phyloP scores from a whole-genome alignment of 1,284 basidiomycete genomes.

The Microbotryum intermedium region DNA sequence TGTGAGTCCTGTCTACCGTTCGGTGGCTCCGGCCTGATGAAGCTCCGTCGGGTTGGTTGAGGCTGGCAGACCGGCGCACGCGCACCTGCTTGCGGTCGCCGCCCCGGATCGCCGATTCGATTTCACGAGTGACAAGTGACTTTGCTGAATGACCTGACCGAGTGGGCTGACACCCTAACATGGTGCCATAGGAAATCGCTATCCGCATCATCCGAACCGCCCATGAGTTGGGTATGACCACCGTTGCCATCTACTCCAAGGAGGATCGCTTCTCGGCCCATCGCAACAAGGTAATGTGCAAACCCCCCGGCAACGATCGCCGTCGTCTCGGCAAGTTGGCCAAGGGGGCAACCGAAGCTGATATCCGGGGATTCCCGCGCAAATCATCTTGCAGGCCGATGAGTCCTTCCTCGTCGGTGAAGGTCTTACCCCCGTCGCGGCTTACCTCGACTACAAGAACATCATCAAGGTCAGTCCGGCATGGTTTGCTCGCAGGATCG shows the following conservation, averaged over 20 bases:
- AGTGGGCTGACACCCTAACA: constrained; percentile 1
- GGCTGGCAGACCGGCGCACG: background rate
- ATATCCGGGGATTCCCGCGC: background rate
- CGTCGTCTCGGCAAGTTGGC: background rate
- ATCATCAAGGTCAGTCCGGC: constrained; percentile 56
- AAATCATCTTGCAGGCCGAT: constrained; percentile 58
- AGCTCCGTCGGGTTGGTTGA: background rate
- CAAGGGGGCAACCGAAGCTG: background rate
- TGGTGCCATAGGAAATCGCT: constrained; percentile 75
- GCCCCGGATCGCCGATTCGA: background rate
- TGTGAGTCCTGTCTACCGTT: constrained; percentile 46
- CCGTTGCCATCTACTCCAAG: constrained; percentile 94
- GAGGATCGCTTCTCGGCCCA: constrained; percentile 97
- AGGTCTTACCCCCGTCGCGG: constrained; percentile 87
- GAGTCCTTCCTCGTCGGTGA: constrained; percentile 98
- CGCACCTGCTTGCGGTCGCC: background rate
- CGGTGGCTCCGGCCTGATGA: background rate
- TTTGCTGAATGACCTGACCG: background rate
- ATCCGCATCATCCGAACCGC: constrained; percentile 98
- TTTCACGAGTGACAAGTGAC: constrained; percentile 2
- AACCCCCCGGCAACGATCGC: background rate
- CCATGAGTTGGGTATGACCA: constrained; percentile 98
- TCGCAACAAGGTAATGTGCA: constrained; percentile 70
- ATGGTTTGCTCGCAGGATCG: background rate
- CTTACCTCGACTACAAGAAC: constrained; percentile 95